These are phyloP conservation scores for Irpex sp. DNA, from an alignment of 1,284 basidiomycete species.

Conservation along the genomic window DNA sequence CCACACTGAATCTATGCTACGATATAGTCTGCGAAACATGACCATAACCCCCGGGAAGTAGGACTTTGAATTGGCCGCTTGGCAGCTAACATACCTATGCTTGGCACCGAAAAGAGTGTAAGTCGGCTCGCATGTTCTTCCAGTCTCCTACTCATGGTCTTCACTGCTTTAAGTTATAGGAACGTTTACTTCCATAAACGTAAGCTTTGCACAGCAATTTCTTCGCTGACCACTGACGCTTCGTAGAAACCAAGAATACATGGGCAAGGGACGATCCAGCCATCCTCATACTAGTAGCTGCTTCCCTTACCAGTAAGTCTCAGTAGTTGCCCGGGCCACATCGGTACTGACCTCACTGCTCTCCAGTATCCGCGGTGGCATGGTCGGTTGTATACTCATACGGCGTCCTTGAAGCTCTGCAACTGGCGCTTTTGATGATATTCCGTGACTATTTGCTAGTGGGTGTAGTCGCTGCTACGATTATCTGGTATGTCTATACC, in stretches of 20 bases:
- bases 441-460: constrained; percentile 82
- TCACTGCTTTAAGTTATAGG: constrained; percentile 54
- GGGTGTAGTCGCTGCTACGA: constrained; percentile 69
- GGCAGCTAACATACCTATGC: constrained; percentile 91
- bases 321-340: neutral
- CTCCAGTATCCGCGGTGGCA: constrained; percentile 67
- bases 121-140: constrained; percentile 31
- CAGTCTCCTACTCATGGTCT: constrained; percentile 2
- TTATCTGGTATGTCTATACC: constrained; percentile 62
- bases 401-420: constrained; percentile 49
- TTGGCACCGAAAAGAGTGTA: constrained; percentile 88
- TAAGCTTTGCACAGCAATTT: constrained; percentile 31
- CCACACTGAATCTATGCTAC: neutral
- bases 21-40: neutral
- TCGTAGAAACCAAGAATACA: constrained; percentile 91
- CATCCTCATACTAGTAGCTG: constrained; percentile 81
- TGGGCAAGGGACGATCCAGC: constrained; percentile 97
- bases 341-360: constrained; percentile 1
- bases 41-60: constrained; percentile 28
- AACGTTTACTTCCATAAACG: constrained; percentile 93
- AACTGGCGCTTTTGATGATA: constrained; percentile 77
- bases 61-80: constrained; percentile 94
- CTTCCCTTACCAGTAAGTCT: constrained; percentile 68
- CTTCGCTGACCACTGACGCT: neutral
- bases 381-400: constrained; percentile 87